Conservation (phyloP, 2,329 filamentous ascomycete genomes). For the Cladophialophora carrionii region DNA sequence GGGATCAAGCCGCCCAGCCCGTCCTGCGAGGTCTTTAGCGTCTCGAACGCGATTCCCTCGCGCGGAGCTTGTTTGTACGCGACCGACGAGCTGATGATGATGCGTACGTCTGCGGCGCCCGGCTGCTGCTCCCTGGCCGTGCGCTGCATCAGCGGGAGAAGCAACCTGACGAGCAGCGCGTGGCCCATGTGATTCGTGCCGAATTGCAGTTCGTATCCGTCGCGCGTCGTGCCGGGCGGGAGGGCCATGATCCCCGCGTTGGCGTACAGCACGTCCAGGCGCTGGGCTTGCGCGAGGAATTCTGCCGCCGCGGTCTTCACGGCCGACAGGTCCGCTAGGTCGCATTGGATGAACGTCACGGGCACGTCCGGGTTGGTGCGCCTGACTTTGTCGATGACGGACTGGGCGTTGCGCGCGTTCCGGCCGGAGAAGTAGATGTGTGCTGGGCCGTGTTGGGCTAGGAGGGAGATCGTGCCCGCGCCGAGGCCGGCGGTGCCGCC, state of each 20-base stretch:
- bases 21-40: slow-evolving; percentile 27
- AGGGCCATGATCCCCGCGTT: slow-evolving; percentile 55
- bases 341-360: slow-evolving; percentile 53
- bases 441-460: slow-evolving; percentile 50
- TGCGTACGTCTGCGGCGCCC: slow-evolving; percentile 41
- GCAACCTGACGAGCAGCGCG: slow-evolving; percentile 50
- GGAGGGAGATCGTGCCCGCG: slow-evolving; percentile 50
- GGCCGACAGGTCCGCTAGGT: slow-evolving; percentile 56
- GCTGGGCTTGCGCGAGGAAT: slow-evolving; percentile 47
- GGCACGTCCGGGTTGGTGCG: slow-evolving; percentile 40
- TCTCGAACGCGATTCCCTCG: slow-evolving; percentile 34
- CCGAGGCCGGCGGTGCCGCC: slow-evolving; percentile 55
- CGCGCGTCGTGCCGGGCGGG: slow-evolving; percentile 45
- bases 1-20: slow-evolving; percentile 12
- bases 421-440: slow-evolving; percentile 53
- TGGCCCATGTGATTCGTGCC: slow-evolving; percentile 54
- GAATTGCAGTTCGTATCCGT: slow-evolving; percentile 51
- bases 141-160: slow-evolving; percentile 47
- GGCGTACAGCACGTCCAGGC: slow-evolving; percentile 53
- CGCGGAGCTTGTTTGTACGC: slow-evolving; percentile 44
- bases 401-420: slow-evolving; percentile 43
- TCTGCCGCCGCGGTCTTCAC: slow-evolving; percentile 50
- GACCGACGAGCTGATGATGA: slow-evolving; percentile 47
- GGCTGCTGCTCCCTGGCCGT: slow-evolving; percentile 42
- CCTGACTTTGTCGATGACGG: slow-evolving; percentile 47